Conservation (phyloP, 192 early-diverging fungal species). For the Entrophospora sp. region DNA sequence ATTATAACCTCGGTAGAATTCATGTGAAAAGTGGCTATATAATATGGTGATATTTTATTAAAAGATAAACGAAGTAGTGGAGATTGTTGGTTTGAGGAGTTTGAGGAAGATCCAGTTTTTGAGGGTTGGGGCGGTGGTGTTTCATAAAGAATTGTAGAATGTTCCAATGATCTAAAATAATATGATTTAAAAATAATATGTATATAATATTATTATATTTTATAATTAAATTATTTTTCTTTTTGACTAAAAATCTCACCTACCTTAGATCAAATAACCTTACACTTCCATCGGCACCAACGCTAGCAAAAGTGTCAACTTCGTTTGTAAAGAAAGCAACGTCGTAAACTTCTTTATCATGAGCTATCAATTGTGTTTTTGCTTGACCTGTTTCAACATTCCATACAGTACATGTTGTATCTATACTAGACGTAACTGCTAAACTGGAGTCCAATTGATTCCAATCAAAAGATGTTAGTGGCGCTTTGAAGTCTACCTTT, state of each 20-base stretch:
- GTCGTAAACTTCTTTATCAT: constrained; percentile 97
- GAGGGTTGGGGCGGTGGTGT: constrained; percentile 40
- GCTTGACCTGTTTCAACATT: constrained; percentile 93
- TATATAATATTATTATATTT: too few relatives aligned
- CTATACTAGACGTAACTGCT: constrained; percentile 88
- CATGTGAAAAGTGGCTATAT: constrained; percentile 85
- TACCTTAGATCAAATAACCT: constrained; percentile 95
- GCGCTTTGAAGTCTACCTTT: constrained; percentile 74
- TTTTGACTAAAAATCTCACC: too few relatives aligned
- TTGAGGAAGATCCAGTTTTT: constrained; percentile 8
- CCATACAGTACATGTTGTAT: constrained; percentile 99
- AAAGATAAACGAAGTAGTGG: constrained; percentile 80
- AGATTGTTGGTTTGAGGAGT: constrained; percentile 29
- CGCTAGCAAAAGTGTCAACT: constrained; percentile 87
- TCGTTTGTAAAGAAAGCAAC: constrained; percentile 83
- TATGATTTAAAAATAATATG: constrained; percentile 16
- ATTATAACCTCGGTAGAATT: constrained; percentile 76
- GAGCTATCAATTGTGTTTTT: constrained; percentile 98
- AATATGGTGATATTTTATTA: constrained; percentile 85
- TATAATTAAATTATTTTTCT: too few relatives aligned
- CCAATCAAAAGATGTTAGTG: constrained; percentile 97
- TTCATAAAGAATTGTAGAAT: constrained; percentile 98
- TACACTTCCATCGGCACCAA: constrained; percentile 94
- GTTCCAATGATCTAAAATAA: constrained; percentile 90
- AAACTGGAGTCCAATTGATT: constrained; percentile 77